Evolutionary conservation across 2,329 filamentous ascomycete genomes (phyloP).

Genomic region (Fusarium kyushuense): DNA sequence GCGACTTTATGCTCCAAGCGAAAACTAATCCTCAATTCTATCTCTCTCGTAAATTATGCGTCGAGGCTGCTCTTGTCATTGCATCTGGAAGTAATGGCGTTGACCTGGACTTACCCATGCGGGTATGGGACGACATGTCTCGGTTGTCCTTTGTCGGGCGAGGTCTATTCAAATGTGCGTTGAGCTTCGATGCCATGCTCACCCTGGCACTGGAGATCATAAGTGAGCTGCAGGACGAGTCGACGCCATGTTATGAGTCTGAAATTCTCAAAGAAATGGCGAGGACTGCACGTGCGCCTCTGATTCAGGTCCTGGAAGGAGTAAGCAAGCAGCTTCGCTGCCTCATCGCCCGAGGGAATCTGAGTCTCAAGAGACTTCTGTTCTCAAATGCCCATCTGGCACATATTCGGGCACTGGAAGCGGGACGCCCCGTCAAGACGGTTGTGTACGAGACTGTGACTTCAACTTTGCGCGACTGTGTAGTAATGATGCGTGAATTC

Average conservation of each 20-base stretch:
- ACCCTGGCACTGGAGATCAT: conserved; percentile 42
- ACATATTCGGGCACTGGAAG: conserved; percentile 44
- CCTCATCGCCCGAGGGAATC: conserved; percentile 39
- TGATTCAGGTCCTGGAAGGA: conserved; percentile 38
- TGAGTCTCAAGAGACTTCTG: conserved; percentile 43
- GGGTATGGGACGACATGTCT: conserved; percentile 41
- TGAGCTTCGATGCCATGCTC: conserved; percentile 47
- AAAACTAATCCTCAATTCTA: conserved; percentile 42
- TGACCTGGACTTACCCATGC: conserved; percentile 27
- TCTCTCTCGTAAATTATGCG: conserved; percentile 45
- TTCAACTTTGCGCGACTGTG: conserved; percentile 37
- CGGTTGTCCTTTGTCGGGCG: conserved; percentile 45
- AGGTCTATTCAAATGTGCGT: conserved; percentile 44
- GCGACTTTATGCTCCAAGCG: conserved; percentile 47
- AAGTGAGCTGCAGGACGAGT: conserved; percentile 44
- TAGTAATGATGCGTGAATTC: conserved; percentile 33
- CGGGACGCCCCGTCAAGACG: conserved; percentile 36
- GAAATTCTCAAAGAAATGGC: conserved; percentile 45
- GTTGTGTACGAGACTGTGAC: conserved; percentile 42
- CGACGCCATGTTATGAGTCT: conserved; percentile 30
- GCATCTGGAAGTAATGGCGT: conserved; percentile 33
- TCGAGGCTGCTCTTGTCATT: conserved; percentile 45
- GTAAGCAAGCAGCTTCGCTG: conserved; percentile 37
- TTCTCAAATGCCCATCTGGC: conserved; percentile 42
- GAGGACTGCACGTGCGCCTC: conserved; percentile 35